Conservation (phyloP, 1,284 basidiomycete species). For the Ceratobasidium sp. region DNA sequence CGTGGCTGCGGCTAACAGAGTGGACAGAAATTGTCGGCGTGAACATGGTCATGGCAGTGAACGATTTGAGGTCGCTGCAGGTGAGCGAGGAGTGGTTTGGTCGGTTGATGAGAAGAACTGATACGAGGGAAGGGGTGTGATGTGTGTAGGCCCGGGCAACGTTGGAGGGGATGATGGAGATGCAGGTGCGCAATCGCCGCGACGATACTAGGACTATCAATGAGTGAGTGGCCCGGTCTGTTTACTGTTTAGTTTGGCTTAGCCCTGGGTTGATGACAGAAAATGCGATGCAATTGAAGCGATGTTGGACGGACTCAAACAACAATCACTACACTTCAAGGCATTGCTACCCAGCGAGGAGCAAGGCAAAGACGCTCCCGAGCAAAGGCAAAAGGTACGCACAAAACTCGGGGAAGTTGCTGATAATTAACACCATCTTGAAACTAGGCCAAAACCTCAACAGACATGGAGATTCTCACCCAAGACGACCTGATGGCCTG, state of each 20-base stretch:
- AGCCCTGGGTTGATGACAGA: constrained; percentile 22
- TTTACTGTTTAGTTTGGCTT: background rate
- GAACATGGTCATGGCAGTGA: constrained; percentile 54
- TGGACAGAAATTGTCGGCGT: constrained; percentile 51
- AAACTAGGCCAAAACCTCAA: constrained; percentile 25
- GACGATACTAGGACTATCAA: constrained; percentile 46
- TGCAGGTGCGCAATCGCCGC: constrained; percentile 51
- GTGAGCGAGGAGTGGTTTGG: constrained; percentile 43
- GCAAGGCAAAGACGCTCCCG: background rate
- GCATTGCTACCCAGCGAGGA: constrained; percentile 3
- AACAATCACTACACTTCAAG: constrained; percentile 31
- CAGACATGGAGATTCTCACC: constrained; percentile 22
- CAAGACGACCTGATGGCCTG: constrained; percentile 35
- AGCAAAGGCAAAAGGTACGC: constrained; percentile 14
- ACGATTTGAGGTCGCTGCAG: constrained; percentile 54
- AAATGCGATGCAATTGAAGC: constrained; percentile 48
- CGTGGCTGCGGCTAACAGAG: constrained; percentile 49
- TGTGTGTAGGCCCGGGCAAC: constrained; percentile 50
- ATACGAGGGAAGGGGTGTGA: background rate
- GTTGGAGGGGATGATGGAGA: constrained; percentile 52
- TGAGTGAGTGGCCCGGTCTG: constrained; percentile 39
- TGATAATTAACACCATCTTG: background rate
- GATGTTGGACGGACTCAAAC: constrained; percentile 36
- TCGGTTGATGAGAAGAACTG: constrained; percentile 3
- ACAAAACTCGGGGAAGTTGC: background rate